Conservation (phyloP, 2,329 filamentous ascomycete genomes). For the Colletotrichum theobromicola region DNA sequence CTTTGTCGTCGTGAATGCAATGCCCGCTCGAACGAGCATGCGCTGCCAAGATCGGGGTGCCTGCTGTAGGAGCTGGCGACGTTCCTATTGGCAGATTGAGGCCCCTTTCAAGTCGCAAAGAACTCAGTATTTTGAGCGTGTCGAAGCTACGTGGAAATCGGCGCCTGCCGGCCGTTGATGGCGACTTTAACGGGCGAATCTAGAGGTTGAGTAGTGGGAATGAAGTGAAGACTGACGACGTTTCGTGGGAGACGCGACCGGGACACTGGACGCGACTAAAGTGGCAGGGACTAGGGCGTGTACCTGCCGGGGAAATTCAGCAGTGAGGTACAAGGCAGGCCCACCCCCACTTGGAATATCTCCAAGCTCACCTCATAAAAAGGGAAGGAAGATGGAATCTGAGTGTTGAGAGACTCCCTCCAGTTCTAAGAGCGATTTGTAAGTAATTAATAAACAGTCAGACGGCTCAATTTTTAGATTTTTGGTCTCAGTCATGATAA, state of each 20-base stretch:
- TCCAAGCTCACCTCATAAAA: background rate
- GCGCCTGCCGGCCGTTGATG: background rate
- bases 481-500: background rate
- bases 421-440: background rate
- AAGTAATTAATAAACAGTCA: no score
- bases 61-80: background rate
- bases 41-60: background rate
- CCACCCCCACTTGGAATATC: background rate
- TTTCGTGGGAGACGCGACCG: background rate
- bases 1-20: background rate
- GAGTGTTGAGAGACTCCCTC: background rate
- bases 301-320: background rate
- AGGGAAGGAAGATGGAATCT: background rate
- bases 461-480: no score
- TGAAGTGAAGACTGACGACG: background rate
- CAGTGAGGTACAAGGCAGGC: background rate
- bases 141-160: background rate
- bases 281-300: background rate
- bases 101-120: background rate
- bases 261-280: background rate
- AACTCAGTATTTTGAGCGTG: background rate
- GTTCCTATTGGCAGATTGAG: accelerated
- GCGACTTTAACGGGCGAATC: background rate
- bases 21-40: background rate
- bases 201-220: background rate